Conservation (phyloP, 2,329 filamentous ascomycete species). For the Penicillium freii region DNA sequence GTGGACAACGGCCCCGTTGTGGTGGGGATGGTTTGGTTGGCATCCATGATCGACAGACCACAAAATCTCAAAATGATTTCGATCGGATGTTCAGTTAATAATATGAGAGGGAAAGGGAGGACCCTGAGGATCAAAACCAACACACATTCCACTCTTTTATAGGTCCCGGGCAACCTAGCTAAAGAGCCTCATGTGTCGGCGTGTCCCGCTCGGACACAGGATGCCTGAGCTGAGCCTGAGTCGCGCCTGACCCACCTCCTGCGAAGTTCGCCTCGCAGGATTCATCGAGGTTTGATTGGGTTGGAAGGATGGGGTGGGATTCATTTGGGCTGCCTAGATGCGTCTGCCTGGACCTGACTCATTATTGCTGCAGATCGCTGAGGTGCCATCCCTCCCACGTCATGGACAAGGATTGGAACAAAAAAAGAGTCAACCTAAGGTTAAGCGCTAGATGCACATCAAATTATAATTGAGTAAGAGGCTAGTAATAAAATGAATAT, state of each 20-base stretch:
- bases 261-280: background rate
- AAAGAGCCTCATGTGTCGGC: constrained; percentile 7
- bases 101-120: background rate
- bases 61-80: background rate
- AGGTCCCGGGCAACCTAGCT: background rate
- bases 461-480: too few species aligned
- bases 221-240: background rate
- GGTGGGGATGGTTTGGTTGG: constrained; percentile 16
- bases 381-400: background rate
- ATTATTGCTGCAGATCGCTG: background rate
- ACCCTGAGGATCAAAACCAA: background rate
- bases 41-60: constrained; percentile 15
- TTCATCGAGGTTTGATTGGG: background rate
- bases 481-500: constrained; percentile 13
- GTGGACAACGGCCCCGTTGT: constrained; percentile 14
- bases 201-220: background rate
- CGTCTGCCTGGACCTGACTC: constrained; percentile 8
- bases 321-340: background rate
- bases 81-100: background rate
- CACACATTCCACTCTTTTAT: background rate
- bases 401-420: background rate
- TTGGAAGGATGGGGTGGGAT: background rate
- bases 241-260: background rate
- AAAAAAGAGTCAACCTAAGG: too few species aligned
- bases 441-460: background rate